Evolutionary conservation across 768 basidiomycete species (phyloP).

Genomic region (Psilocybe azurescens): DNA sequence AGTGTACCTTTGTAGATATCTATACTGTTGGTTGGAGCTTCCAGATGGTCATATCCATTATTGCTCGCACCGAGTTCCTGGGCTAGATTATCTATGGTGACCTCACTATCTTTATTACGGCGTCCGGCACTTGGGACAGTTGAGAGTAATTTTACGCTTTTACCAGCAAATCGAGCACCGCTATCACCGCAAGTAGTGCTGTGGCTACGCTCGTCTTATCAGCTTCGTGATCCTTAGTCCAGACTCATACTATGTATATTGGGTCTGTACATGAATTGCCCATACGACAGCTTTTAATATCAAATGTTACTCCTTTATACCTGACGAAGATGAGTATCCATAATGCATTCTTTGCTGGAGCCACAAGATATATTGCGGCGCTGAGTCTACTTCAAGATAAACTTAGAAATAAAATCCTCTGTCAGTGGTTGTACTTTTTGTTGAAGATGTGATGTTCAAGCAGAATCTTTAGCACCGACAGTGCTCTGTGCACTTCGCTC

Average conservation of each 20-base stretch:
- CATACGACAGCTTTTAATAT: neutral
- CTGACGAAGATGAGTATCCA: neutral
- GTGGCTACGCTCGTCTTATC: slow-evolving; percentile 2
- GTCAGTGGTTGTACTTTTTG: neutral
- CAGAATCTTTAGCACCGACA: neutral
- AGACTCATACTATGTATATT: slow-evolving; percentile 2
- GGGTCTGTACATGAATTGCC: slow-evolving; percentile 2
- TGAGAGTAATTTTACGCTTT: slow-evolving; percentile 6
- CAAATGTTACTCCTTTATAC: neutral
- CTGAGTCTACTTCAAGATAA: neutral
- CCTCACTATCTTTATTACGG: neutral
- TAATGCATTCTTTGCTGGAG: neutral
- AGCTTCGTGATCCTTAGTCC: slow-evolving; percentile 1
- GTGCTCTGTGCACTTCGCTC: neutral
- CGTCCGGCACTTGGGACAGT: slow-evolving; percentile 1
- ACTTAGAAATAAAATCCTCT: neutral
- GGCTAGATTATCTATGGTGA: neutral
- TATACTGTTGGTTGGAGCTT: neutral
- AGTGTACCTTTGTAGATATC: neutral
- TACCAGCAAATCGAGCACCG: slow-evolving; percentile 4
- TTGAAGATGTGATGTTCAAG: neutral
- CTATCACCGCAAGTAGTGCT: slow-evolving; percentile 7
- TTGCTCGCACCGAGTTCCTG: neutral
- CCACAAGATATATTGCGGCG: slow-evolving; percentile 1
- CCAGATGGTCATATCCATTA: neutral